phyloP scores from a whole-genome alignment of 2,329 filamentous ascomycete genomes.

The Neonectria magnoliae region DNA sequence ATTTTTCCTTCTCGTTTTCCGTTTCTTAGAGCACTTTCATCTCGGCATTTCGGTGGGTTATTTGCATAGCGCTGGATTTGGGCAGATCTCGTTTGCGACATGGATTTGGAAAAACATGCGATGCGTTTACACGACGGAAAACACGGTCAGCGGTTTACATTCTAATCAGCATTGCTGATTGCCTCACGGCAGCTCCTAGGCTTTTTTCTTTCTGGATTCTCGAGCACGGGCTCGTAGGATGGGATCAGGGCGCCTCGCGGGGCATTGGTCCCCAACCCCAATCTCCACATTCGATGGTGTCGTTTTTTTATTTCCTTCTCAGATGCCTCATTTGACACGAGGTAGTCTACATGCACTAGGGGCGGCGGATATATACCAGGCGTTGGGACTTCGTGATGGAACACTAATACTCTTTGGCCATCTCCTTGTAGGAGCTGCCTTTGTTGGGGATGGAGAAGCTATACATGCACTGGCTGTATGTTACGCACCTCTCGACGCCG shows the following conservation, averaged over 20 bases:
- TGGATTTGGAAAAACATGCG: constrained; percentile 29
- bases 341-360: constrained; percentile 29
- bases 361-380: constrained; percentile 33
- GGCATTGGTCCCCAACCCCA: constrained; percentile 12
- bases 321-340: constrained; percentile 30
- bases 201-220: not conserved
- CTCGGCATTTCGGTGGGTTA: constrained; percentile 15
- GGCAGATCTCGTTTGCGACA: constrained; percentile 28
- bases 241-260: constrained; percentile 7
- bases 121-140: constrained; percentile 18
- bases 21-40: constrained; percentile 22
- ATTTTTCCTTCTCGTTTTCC: constrained; percentile 15
- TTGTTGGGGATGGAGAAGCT: constrained; percentile 19
- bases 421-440: not conserved
- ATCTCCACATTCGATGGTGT: constrained; percentile 2
- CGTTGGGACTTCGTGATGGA: constrained; percentile 28
- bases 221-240: constrained; percentile 10
- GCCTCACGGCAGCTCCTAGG: constrained; percentile 42
- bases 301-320: constrained; percentile 23
- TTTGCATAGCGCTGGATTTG: constrained; percentile 42
- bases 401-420: constrained; percentile 4
- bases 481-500: constrained; percentile 24
- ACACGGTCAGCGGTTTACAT: constrained; percentile 36
- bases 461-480: constrained; percentile 33
- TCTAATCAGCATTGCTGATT: constrained; percentile 38